Base-by-base conservation (phyloP, 768 basidiomycete genomes). In the Hemileccinum rubropunctum region DNA sequence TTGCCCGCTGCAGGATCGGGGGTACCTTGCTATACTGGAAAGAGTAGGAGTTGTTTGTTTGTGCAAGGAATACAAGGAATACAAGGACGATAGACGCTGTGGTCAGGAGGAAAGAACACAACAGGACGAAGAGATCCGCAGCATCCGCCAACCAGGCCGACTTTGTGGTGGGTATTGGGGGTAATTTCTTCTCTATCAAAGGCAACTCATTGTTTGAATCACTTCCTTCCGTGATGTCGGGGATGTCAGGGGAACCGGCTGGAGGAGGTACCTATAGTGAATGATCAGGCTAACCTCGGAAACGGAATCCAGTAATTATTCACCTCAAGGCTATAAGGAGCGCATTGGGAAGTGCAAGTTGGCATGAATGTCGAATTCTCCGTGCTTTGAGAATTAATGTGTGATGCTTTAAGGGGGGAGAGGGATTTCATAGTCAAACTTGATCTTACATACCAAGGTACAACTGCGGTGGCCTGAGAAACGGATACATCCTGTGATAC, bases 21-120 rank as follows among this genome's bases (percentile, higher is more conserved):
- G 48, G 15, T 12, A 21, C 10, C 3, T 21, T 8, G 45, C 4
- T 3, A 11, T 5, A 9, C 5, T 4, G 9, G 27, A 28, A 28
- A 9, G 48, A 32, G 4, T 35, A 6, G 17, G n/a, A 5, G 18
- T 21, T 7, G 4, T 15, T 28, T 3, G 1, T 27, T 35, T 42
- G 45, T 13, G 23, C 40, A n/a, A 34, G 17, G 3, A 59, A 50
- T 37, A 57, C 15, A 7, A 60, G 42, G 18, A 30, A 28, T 17
- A 56, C 36, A 8, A 47, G 7, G 37, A 33, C 36, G 30, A 57
- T 37, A 30, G 51, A 61, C 14, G 13, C 3, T 3, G 46, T 12
- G 6, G 18, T 36, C 4, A 53, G 28, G 20, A 50, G 23, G 26
- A 38, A 49, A 21, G 38, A 51, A 8, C 53, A 51, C 4, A 38